Evolutionary conservation across 176 grass and related monocot genomes (phyloP), one percentile per base, ranked within the genome.

Genomic region (Urochloa ruziziensis): DNA sequence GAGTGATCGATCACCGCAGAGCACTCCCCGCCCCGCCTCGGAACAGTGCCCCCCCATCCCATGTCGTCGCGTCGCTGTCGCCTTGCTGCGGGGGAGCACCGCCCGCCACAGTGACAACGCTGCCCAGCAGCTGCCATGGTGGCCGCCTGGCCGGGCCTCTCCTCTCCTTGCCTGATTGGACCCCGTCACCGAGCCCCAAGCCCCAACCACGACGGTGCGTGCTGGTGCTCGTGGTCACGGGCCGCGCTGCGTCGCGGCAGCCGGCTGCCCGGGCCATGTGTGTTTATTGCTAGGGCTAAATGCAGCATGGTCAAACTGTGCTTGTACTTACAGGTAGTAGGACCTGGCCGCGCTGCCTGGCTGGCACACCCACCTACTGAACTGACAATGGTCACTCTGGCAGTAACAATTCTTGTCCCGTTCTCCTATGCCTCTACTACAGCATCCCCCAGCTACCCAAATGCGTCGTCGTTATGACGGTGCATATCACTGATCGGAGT

Each of bases 201-300:
- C 28, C 28, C 59, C 15, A 42, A 5, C 67, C 67, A 44, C 27
- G 33, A n/a, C n/a, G n/a, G n/a, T n/a, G n/a, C n/a, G n/a, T n/a
- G n/a, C n/a, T n/a, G n/a, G n/a, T n/a, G n/a, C n/a, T n/a, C 23
- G 63, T 78, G 75, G 67, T 86, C 75, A 86, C 84, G 75, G 75
- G 65, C 5, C 25, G 61, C 73, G 39, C 28, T 3, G 82, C 62
- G 2, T 12, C 19, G 73, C 54, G 16, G 9, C 23, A 65, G 10
- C 16, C 4, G 21, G 57, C 24, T 23, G n/a, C n/a, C n/a, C n/a
- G n/a, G 11, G 23, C 56, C 61, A 3, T 80, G 61, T 80, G 61
- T 30, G 39, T 28, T 66, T 17, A 79, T 79, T 66, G 43, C 43
- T 3, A 10, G 2, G 46, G 44, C 44, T 36, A 5, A 52, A 19